Base-by-base conservation (phyloP, 345 rosid species). In the Geranium rotundifolium region DNA sequence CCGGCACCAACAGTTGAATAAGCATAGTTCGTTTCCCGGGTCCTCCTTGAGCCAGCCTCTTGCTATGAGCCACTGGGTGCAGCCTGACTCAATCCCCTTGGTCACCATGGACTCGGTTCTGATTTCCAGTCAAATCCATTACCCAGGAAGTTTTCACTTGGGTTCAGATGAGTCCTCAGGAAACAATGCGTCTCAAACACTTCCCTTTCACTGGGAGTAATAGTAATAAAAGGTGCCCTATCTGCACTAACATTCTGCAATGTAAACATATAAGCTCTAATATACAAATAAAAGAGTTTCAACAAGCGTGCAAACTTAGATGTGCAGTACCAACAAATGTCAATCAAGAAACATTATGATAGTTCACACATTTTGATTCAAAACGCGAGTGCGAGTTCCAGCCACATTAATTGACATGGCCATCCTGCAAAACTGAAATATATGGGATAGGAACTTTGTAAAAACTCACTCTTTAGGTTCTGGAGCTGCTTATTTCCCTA, bases 131-230 rank as follows among this genome's bases (percentile, higher is more conserved):
- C 54, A 59, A 46, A 52, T 69, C 19, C 77, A 73, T 18, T 81
- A 74, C 67, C 68, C 74, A 0, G 85, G 75, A 41, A 64, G 74
- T 70, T 79, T 82, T 57, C 79, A 77, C 61, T 60, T 67, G 69
- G 76, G 63, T 50, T 73, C 76, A 56, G 77, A 77, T 60, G 81
- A 73, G 62, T 76, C 81, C 15, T 69, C 77, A 0, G 75, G 69
- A 54, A 71, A 65, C 63, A 79, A 79, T 64, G 70, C 73, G 61
- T 65, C 82, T 58, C 80, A 75, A 73, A 69, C 85, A 34, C 76
- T 84, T 74, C 90, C 90, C 56, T 81, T 87, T 72, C 85, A 72
- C 17, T 87, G 95, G 93, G 79, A 81, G 73, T 77, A 73, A 67
- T 39, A 23, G 27, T 23, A 23, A 23, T 23, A 23, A 23, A 23